Evolutionary conservation across 2,329 filamentous ascomycete genomes (phyloP).

Genomic region (Pyrenochaeta sp.): DNA sequence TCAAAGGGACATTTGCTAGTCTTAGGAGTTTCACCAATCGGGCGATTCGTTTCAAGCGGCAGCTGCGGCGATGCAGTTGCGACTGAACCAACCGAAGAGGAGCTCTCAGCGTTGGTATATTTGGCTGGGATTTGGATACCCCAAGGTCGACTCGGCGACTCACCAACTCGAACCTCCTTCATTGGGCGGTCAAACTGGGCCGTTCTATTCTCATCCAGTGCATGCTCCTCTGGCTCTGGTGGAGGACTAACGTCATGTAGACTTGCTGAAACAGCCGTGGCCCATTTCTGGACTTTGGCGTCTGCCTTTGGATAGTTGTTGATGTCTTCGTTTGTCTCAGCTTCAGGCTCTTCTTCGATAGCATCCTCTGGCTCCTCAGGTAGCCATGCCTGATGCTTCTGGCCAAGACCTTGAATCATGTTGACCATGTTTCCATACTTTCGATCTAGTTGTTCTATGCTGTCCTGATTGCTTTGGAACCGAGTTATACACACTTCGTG

Average conservation of each 20-base stretch:
- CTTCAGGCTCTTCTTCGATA: constrained; percentile 56
- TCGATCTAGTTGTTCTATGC: constrained; percentile 86
- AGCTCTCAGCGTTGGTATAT: constrained; percentile 51
- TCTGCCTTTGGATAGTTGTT: constrained; percentile 62
- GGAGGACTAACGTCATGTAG: constrained; percentile 51
- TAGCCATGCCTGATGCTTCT: constrained; percentile 87
- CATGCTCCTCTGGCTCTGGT: constrained; percentile 46
- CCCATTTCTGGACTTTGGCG: constrained; percentile 85
- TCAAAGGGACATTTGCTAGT: constrained; percentile 47
- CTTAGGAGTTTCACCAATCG: constrained; percentile 36
- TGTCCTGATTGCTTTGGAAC: constrained; percentile 85
- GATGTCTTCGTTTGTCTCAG: constrained; percentile 51
- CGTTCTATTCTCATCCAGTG: constrained; percentile 66
- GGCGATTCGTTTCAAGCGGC: constrained; percentile 54
- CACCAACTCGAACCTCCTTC: constrained; percentile 89
- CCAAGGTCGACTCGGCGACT: constrained; percentile 93
- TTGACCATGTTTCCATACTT: constrained; percentile 92
- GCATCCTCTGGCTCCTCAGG: constrained; percentile 62
- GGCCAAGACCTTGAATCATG: constrained; percentile 91
- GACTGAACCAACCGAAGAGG: constrained; percentile 48
- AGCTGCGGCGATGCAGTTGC: constrained; percentile 58
- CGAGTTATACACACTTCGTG: constrained; percentile 91
- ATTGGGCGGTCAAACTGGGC: constrained; percentile 83
- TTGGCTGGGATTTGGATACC: constrained; percentile 80
- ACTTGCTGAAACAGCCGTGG: constrained; percentile 73